Base-by-base conservation (phyloP, 2,329 filamentous ascomycete genomes). In the Talaromyces sp. region DNA sequence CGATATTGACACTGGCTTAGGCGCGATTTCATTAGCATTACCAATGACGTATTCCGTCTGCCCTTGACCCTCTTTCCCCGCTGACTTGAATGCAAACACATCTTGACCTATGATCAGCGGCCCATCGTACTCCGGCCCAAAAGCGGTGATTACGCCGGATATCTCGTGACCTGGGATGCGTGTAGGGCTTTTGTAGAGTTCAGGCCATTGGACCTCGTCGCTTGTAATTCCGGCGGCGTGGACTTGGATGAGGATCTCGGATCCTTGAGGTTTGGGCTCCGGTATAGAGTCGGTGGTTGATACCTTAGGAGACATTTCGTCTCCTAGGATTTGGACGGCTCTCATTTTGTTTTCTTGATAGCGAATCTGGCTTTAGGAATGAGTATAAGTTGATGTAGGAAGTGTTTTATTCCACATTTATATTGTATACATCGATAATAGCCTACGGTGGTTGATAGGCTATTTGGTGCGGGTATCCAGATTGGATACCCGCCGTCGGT, bases 211-310 rank as follows among this genome's bases (percentile, higher is more conserved):
- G 9, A 63, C 37, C 39, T 63, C 61, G 14, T 63, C 61, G 43
- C 31, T 39, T 24, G 61, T 63, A 39, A 63, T 47, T n/a, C 50
- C 52, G n/a, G 61, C 39, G 10, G 61, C 61, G 37, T 37, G 24
- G 14, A 63, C 61, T 49, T n/a, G 61, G n/a, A 63, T 14, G 6
- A 63, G 52, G 7, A 63, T 63, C 3, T 58, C 61, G 7, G 39
- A 19, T 10, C 14, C 22, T 58, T 49, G 39, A 31, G 27, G 41
- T 3, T 6, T 22, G n/a, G 57, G 57, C 16, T 22, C n/a, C 2
- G 39, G 24, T 1, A 60, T 47, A 5, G 57, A 60, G n/a, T 60
- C n/a, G 31, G 16, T 60, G 3, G 41, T 60, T 10, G 22, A 24
- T 27, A 49, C 35, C 19, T 33, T 19, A 13, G 57, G 57, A 5